A percentile compares a stretch with the other conserved stretches of the same genome.
These are phyloP conservation scores for Xylariaceae sp. DNA, from an alignment of 2,329 filamentous ascomycete genomes.

Conservation along the genomic window DNA sequence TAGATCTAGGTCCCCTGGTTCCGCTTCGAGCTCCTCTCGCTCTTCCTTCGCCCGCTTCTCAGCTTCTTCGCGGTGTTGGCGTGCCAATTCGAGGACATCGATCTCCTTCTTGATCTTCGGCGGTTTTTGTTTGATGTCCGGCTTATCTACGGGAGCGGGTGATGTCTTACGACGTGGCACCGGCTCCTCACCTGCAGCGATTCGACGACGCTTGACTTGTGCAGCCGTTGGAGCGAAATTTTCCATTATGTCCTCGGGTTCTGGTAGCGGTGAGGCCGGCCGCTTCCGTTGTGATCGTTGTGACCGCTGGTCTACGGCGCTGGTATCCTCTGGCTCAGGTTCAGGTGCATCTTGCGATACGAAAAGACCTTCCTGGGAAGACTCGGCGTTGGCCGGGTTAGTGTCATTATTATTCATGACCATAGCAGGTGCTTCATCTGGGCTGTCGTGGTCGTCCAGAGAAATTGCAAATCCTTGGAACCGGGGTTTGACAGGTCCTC, in stretches of 20 bases:
- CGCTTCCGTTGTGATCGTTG: conserved; percentile 53
- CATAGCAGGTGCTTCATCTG: conserved; percentile 42
- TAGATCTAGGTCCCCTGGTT: conserved; percentile 71
- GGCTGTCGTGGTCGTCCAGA: conserved; percentile 32
- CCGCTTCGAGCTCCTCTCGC: conserved; percentile 58
- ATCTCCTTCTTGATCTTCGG: conserved; percentile 62
- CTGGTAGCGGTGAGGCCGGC: conserved; percentile 48
- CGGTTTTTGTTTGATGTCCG: conserved; percentile 49
- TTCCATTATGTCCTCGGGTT: conserved; percentile 67
- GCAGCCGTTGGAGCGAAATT: conserved; percentile 78
- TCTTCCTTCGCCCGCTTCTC: conserved; percentile 67
- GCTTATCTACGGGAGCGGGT: conserved; percentile 36
- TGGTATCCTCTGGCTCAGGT: conserved; percentile 34
- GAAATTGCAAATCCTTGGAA: conserved; percentile 77
- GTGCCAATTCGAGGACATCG: conserved; percentile 72
- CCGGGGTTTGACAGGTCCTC: conserved; percentile 56
- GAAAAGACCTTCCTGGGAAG: conserved; percentile 57
- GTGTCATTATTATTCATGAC: conserved; percentile 10
- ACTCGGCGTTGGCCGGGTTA: conserved; percentile 38
- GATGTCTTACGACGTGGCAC: conserved; percentile 44
- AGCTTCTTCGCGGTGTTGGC: conserved; percentile 66
- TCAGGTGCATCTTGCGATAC: conserved; percentile 57
- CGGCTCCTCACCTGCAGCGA: conserved; percentile 63
- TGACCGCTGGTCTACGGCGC: conserved; percentile 17
- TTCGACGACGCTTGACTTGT: conserved; percentile 78